A percentile compares a stretch with the other conserved stretches of the same genome.
Evolutionary conservation across 2,329 filamentous ascomycete species (phyloP).

Genomic region (Aureobasidium mangrovei): DNA sequence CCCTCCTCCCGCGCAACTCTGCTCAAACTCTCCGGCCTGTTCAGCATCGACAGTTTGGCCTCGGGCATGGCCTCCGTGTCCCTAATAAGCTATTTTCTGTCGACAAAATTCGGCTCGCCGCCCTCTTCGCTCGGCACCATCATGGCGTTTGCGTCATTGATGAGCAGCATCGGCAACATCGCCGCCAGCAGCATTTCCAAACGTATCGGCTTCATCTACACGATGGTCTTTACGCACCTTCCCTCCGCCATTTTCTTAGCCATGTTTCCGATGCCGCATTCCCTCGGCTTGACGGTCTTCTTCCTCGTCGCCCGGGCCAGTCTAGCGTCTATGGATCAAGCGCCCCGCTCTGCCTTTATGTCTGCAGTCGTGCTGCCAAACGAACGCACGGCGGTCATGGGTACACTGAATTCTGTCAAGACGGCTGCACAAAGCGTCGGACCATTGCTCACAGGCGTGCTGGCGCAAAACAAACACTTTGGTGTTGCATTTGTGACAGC

Average conservation of each 20-base stretch:
- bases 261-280: constrained; percentile 51
- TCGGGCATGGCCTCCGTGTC: constrained; percentile 51
- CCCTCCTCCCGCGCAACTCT: constrained; percentile 46
- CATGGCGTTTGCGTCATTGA: constrained; percentile 41
- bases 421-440: constrained; percentile 55
- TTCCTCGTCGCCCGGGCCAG: constrained; percentile 56
- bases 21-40: constrained; percentile 56
- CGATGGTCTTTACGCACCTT: constrained; percentile 54
- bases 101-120: constrained; percentile 47
- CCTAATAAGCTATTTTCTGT: constrained; percentile 49
- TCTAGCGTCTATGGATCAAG: constrained; percentile 60
- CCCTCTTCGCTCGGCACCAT: constrained; percentile 45
- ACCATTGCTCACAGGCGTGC: constrained; percentile 54
- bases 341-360: constrained; percentile 61
- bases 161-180: constrained; percentile 36
- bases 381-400: constrained; percentile 65
- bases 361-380: constrained; percentile 54
- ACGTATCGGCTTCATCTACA: constrained; percentile 51
- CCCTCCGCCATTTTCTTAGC: constrained; percentile 55
- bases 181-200: constrained; percentile 56
- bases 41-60: constrained; percentile 60
- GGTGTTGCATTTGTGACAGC: constrained; percentile 57
- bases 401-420: constrained; percentile 60
- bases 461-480: constrained; percentile 49
- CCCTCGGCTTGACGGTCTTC: constrained; percentile 45